Base-by-base conservation (phyloP, 768 basidiomycete species). In the Roridomyces roridus region DNA sequence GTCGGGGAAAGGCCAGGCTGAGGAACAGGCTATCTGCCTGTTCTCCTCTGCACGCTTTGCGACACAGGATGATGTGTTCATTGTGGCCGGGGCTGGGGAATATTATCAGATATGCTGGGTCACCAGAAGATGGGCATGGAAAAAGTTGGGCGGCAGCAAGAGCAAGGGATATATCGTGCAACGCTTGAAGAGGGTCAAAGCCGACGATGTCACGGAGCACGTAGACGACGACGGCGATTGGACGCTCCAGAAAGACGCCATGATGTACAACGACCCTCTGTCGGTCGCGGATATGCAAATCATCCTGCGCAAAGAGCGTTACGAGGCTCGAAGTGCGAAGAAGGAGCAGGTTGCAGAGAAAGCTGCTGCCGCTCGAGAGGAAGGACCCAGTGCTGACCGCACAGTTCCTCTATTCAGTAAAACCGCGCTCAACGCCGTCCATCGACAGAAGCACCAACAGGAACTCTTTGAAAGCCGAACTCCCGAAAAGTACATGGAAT, bases 71-170 rank as follows among this genome's bases (percentile, higher is more conserved):
- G 24, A 26, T 6, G 50, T 51, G 24, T 14, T 51, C 23, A 5
- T 43, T 8, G 9, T 51, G 26, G 50, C 50, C 24, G 50, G 21
- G 6, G 21, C 50, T 14, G 50, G 50, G 15, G 50, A 51, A 14
- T 40, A 51, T 18, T 41, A 40, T n/a, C 23, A 37, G 17, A 34
- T 51, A 6, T 23, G 47, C 18, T 34, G 47, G 17, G 15, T 37
- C 15, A 49, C 47, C 47, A 31, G 47, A n/a, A 21, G 20, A 5
- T 49, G 47, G 47, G 6, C 42, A 20, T 14, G 9, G 8, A 20
- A 11, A 20, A 20, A 41, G 39, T 20, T 41, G 11, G 18, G 39
- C 20, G 39, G 39, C n/a, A n/a, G n/a, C 29, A 31, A 14, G 29
- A 31, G 29, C 14, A 17, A 24, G 24, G 24, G 7, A 4, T 18